phyloP scores from a whole-genome alignment of 2,329 filamentous ascomycete species.

The Ampelomyces quisqualis region DNA sequence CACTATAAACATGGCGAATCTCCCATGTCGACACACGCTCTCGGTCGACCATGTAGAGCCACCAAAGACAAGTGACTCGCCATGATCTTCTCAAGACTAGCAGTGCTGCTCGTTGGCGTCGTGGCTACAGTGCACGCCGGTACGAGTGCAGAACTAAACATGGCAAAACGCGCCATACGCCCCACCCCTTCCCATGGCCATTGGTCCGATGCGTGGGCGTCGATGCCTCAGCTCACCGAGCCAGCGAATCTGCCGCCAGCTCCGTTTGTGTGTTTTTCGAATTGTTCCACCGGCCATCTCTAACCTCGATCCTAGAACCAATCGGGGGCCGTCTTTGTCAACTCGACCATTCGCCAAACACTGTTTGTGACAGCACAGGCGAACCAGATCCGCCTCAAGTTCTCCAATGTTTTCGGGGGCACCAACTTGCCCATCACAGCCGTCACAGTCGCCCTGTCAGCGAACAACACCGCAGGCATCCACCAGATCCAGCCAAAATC shows the following conservation, averaged over 20 bases:
- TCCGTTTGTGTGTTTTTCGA: constrained; percentile 52
- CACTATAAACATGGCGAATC: constrained; percentile 15
- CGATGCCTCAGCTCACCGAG: constrained; percentile 63
- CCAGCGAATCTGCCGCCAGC: constrained; percentile 58
- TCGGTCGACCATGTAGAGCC: too few species aligned
- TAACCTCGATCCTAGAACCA: constrained; percentile 49
- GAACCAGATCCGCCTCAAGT: constrained; percentile 60
- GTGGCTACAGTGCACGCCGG: constrained; percentile 15
- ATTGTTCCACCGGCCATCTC: background rate
- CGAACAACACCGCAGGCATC: constrained; percentile 56
- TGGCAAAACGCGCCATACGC: constrained; percentile 14
- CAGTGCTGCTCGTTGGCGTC: constrained; percentile 13
- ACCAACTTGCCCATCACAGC: constrained; percentile 61
- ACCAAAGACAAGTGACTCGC: too few species aligned
- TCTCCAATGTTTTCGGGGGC: constrained; percentile 66
- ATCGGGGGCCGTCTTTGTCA: constrained; percentile 56
- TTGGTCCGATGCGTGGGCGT: constrained; percentile 65
- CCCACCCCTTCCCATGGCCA: constrained; percentile 44
- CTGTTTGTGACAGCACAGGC: constrained; percentile 60
- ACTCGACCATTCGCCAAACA: constrained; percentile 67
- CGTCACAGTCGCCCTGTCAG: constrained; percentile 59
- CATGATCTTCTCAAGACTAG: constrained; percentile 20
- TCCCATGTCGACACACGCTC: background rate
- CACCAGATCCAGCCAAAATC: constrained; percentile 55
- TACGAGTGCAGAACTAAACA: constrained; percentile 4